phyloP scores from a whole-genome alignment of 2,329 filamentous ascomycete species.

The Hypoxylon sp. region DNA sequence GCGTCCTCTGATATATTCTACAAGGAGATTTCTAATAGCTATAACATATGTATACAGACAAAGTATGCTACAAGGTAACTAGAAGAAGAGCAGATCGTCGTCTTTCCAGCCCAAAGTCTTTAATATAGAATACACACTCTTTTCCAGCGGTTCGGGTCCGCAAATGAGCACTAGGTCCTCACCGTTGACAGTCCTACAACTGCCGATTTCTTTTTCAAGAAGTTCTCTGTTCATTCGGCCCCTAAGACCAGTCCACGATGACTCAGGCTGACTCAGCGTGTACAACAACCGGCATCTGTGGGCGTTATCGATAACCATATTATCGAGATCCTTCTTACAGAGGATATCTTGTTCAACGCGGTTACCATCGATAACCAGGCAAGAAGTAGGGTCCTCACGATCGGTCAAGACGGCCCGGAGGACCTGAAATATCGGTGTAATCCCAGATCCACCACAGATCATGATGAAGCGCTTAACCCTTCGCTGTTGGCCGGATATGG shows the following conservation, averaged over 20 bases:
- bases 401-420: constrained; percentile 80
- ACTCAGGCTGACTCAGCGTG: constrained; percentile 74
- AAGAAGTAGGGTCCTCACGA: constrained; percentile 73
- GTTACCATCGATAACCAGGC: constrained; percentile 85
- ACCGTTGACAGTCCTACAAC: constrained; percentile 55
- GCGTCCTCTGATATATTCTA: neutral
- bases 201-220: constrained; percentile 70
- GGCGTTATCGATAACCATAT: constrained; percentile 66
- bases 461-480: constrained; percentile 80
- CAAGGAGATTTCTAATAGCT: neutral
- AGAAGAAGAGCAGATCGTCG: constrained; percentile 83
- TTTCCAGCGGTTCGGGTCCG: constrained; percentile 83
- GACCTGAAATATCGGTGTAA: constrained; percentile 93
- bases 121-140: constrained; percentile 66
- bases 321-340: constrained; percentile 79
- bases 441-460: constrained; percentile 90
- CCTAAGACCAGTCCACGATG: constrained; percentile 76
- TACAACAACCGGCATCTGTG: constrained; percentile 76
- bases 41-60: constrained; percentile 2
- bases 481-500: constrained; percentile 70
- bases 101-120: constrained; percentile 77
- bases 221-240: constrained; percentile 77
- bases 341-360: constrained; percentile 85
- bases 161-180: constrained; percentile 81
- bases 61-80: constrained; percentile 5